Percentiles rank a stretch among this genome's conserved stretches.
Conservation (phyloP, 306 rosid species). For the Pterocarpus macrocarpus region DNA sequence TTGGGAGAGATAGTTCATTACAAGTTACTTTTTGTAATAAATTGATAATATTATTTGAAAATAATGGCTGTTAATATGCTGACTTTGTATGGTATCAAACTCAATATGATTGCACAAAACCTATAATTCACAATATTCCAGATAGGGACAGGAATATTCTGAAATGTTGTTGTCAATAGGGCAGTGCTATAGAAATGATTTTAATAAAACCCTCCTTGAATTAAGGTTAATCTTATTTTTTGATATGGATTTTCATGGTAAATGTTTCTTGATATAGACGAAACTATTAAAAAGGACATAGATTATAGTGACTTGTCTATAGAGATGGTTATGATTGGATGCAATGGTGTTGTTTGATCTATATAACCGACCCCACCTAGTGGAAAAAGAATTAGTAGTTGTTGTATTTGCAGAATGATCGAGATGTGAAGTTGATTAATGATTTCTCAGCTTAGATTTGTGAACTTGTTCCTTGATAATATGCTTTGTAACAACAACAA, state of each 20-base stretch:
- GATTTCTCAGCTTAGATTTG: background rate
- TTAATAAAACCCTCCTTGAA: background rate
- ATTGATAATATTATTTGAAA: conserved; percentile 9
- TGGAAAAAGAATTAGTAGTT: background rate
- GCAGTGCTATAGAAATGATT: background rate
- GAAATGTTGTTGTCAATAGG: conserved; percentile 26
- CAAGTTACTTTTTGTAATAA: background rate
- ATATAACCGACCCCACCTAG: background rate
- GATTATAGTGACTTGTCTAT: background rate
- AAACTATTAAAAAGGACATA: background rate
- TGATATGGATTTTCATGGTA: background rate
- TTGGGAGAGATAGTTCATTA: too few species aligned
- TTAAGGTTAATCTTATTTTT: background rate
- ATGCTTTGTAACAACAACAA: background rate
- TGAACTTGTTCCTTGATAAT: background rate
- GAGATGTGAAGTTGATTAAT: background rate
- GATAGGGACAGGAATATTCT: conserved; percentile 26
- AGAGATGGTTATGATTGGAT: background rate
- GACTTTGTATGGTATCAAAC: background rate
- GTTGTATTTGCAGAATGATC: background rate
- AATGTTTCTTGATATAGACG: background rate
- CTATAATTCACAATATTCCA: conserved; percentile 4
- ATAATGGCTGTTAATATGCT: background rate
- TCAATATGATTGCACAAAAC: background rate
- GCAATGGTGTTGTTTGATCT: too few species aligned